Evolutionary conservation across 176 grass and related monocot species (phyloP), one percentile per base, ranked within the genome.

Genomic region (Eragrostis nindensis): DNA sequence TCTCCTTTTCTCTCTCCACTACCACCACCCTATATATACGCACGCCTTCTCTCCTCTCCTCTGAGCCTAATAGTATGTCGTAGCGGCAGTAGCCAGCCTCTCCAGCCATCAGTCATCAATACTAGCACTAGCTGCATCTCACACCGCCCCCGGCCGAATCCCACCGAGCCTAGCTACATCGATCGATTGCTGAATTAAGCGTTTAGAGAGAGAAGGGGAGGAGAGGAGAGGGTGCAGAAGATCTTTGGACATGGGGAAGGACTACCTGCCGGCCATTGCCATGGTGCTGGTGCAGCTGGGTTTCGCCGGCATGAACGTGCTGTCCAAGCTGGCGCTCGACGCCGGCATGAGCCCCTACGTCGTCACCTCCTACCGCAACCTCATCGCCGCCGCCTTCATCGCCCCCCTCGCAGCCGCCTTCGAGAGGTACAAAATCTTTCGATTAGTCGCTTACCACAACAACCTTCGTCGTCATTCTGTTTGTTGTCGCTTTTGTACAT

Each of bases 261-360:
- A 91, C 2, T 84, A 50, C 46, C 26, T 66, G 4, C 88, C 92
- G 19, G 71, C 80, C 15, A 19, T 98, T 3, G 88, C 95, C 66
- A 98, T 98, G 95, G 86, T 94, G 70, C 54, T 88, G 10, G 84
- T 98, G 27, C 95, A 98, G 80, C 83, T 94, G 1, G 95, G 92
- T 5, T 98, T 93, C 45, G 92, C 95, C 13, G 95, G 92, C 9
- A 79, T 98, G 59, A 98, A 98, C 59, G 80, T 98, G 14, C 29
- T 98, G 30, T 98, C 95, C 12, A 98, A 98, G 80, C 75, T 98
- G n/a, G 95, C 95, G 42, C 72, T 98, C 73, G 92, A 94, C 82
- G 84, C 82, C 8, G 92, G 95, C 85, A 98, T 93, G 92, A 98
- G 92, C 78, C 95, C 95, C 53, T 94, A 85, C 66, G 95, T 98